Conservation (phyloP, 768 basidiomycete species). For the Hirschioporus abietinus region DNA sequence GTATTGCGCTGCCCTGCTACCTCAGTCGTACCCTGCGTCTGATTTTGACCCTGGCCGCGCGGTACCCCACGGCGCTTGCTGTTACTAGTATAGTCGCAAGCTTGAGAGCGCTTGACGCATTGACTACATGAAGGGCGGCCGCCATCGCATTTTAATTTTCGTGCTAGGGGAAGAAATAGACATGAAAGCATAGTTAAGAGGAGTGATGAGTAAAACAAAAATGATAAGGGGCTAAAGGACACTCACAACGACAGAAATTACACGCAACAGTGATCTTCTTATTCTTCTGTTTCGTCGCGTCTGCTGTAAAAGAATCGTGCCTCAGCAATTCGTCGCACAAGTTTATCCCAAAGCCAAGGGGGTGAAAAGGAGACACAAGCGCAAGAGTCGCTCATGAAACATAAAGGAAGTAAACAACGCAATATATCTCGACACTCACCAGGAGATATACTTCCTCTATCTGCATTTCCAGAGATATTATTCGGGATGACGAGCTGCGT, state of each 20-base stretch:
- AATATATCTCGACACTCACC: not conserved
- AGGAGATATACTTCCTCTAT: not conserved
- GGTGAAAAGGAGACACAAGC: no score
- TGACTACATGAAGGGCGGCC: slow-evolving; percentile 79
- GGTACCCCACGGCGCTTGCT: slow-evolving; percentile 65
- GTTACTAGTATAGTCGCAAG: slow-evolving; percentile 74
- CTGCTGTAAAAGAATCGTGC: slow-evolving; percentile 23
- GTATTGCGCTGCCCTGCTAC: not conserved
- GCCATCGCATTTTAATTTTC: slow-evolving; percentile 87
- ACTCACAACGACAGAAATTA: slow-evolving; percentile 87
- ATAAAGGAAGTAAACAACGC: no score
- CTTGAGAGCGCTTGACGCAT: slow-evolving; percentile 71
- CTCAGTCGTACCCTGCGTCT: not conserved
- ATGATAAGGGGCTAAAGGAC: not conserved
- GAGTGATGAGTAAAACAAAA: not conserved
- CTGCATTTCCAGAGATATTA: not conserved
- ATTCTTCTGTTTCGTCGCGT: slow-evolving; percentile 59
- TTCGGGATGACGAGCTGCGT: not conserved
- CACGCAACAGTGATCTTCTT: slow-evolving; percentile 89
- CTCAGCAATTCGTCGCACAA: not conserved
- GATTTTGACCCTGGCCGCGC: slow-evolving; percentile 39
- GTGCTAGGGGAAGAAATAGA: slow-evolving; percentile 40
- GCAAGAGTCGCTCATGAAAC: no score
- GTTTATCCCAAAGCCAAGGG: no score
- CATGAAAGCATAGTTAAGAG: slow-evolving; percentile 2